Evolutionary conservation across 1,284 basidiomycete genomes (phyloP), one percentile per base, ranked within the genome.

Genomic region (Hemileccinum hortonii): DNA sequence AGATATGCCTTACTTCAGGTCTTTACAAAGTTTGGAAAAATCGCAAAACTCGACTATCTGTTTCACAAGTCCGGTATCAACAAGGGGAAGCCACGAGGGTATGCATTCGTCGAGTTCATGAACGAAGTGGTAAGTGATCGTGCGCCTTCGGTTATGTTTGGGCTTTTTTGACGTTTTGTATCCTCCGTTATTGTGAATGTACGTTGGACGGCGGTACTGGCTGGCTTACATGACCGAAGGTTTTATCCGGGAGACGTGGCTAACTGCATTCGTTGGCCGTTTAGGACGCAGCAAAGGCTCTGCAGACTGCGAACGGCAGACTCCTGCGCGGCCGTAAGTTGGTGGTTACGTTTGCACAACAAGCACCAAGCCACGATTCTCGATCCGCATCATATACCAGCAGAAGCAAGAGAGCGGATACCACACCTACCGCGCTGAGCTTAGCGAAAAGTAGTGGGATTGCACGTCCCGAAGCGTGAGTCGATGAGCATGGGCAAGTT

Each of bases 61-160:
- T 97, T 96, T 66, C 95, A 99, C 79, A 98, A 96, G 74, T 77
- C 86, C 0, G 96, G 96, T 0, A 80, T 87, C 5, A 73, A 87
- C 62, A 93, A 88, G 69, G 96, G 96, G 14, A 96, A 93, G 69
- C 94, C 96, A 2, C 78, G 94, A 18, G 96, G 96, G 3, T 99
- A 95, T 69, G 95, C 94, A 0, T 99, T 98, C 61, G 75, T 99
- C 32, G 93, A 98, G 72, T 98, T 86, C 65, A 78, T 78, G 29
- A 79, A 80, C 46, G 79, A 84, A 71, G 83, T 86, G 73, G 94
- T 97, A 73, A 77, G 92, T 86, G 46, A 49, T 53, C 38, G 54
- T 49, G 24, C 38, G 38, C 48, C 57, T 57, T 67, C 42, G 59
- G 61, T 61, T 50, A 37, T 60, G 55, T 50, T 41, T 33, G 41